Percentiles rank a stretch among this genome's conserved stretches.
Conservation (phyloP, 148 eudicot species). For the Gaultheria prostrata region DNA sequence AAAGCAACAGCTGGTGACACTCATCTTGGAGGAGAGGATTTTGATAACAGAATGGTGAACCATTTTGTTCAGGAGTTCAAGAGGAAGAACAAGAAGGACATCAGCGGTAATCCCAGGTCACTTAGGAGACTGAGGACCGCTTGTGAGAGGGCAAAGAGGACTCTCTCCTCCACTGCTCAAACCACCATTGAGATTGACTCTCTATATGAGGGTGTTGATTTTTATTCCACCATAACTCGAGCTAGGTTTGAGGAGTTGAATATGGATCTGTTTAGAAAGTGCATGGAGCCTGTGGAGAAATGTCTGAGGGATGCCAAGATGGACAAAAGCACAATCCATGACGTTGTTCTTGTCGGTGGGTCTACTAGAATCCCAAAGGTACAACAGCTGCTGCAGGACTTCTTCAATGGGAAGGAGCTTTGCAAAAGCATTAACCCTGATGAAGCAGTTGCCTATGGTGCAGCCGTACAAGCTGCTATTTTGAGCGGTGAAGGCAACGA, state of each 20-base stretch:
- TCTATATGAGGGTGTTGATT: slow-evolving; percentile 11
- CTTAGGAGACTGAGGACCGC: slow-evolving; percentile 17
- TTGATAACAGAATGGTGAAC: slow-evolving; percentile 16
- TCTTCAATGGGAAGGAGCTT: slow-evolving; percentile 18
- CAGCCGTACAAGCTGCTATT: slow-evolving; percentile 10
- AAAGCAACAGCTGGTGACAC: slow-evolving; percentile 21
- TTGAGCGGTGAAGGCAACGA: slow-evolving; percentile 16
- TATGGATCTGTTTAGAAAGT: slow-evolving; percentile 12
- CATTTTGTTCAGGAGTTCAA: slow-evolving; percentile 18
- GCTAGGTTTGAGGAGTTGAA: slow-evolving; percentile 13
- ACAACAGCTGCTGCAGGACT: slow-evolving; percentile 17
- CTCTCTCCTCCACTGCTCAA: slow-evolving; percentile 12
- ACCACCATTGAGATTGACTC: slow-evolving; percentile 14
- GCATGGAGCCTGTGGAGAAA: slow-evolving; percentile 18
- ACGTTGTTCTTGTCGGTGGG: slow-evolving; percentile 8
- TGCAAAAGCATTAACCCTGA: slow-evolving; percentile 20
- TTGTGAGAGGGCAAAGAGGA: slow-evolving; percentile 11
- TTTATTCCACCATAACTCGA: slow-evolving; percentile 12
- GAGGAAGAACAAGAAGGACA: slow-evolving; percentile 19
- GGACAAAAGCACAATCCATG: slow-evolving; percentile 6
- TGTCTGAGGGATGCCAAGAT: slow-evolving; percentile 15
- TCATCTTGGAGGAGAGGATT: slow-evolving; percentile 16
- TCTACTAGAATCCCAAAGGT: slow-evolving; percentile 14
- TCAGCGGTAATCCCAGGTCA: slow-evolving; percentile 11
- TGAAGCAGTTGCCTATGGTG: slow-evolving; percentile 18